Conservation (phyloP, 202 grass and related monocot species). For the Eragrostis tef region DNA sequence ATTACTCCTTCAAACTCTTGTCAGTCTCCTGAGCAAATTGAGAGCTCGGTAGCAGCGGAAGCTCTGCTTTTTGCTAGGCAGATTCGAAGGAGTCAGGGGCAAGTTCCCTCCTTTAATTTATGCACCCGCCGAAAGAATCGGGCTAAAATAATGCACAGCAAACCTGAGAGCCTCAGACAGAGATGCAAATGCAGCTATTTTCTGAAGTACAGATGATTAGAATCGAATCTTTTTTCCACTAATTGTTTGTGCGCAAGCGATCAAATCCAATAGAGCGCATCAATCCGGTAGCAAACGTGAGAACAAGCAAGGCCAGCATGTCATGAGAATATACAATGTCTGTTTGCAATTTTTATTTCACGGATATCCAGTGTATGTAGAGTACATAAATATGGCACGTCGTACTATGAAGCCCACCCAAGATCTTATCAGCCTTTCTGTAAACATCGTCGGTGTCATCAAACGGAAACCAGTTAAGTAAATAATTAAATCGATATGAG, state of each 20-base stretch:
- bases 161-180: background rate
- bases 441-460: background rate
- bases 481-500: background rate
- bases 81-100: too few species aligned
- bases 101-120: too few species aligned
- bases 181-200: too few species aligned
- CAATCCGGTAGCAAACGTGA: background rate
- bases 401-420: background rate
- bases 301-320: background rate
- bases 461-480: background rate
- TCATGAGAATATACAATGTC: background rate
- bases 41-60: background rate
- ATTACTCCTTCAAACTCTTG: too few species aligned
- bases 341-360: background rate
- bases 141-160: background rate
- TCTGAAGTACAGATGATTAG: background rate
- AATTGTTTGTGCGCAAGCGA: background rate
- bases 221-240: background rate
- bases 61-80: too few species aligned
- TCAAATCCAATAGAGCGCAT: background rate
- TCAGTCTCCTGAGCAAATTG: too few species aligned
- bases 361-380: background rate
- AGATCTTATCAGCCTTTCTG: background rate
- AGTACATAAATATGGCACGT: background rate
- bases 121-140: background rate